Conservation (phyloP, 2,329 filamentous ascomycete genomes). For the Epichloe amarillans region DNA sequence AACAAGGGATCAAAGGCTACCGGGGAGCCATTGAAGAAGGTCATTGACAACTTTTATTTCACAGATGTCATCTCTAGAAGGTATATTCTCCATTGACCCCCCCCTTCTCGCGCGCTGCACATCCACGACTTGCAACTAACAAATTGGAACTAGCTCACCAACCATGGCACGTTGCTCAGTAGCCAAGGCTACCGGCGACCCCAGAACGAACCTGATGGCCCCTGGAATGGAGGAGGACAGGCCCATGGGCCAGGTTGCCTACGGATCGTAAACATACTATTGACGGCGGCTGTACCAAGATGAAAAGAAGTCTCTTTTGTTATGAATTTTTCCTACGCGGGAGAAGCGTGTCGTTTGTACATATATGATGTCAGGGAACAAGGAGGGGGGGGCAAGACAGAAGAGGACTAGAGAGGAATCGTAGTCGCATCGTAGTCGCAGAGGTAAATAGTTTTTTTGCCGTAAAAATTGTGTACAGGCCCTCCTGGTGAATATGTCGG, state of each 20-base stretch:
- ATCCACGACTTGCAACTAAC: not conserved
- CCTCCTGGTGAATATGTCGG: not conserved
- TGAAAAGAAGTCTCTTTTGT: constrained; percentile 20
- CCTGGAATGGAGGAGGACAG: constrained; percentile 51
- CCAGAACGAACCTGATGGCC: constrained; percentile 68
- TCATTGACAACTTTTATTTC: constrained; percentile 95
- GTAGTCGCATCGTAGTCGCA: not conserved
- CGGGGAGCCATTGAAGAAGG: constrained; percentile 64
- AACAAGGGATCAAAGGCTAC: constrained; percentile 77
- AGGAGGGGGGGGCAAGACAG: not conserved
- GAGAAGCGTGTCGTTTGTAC: constrained; percentile 20
- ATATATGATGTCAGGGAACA: constrained; percentile 23
- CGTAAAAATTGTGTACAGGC: not conserved
- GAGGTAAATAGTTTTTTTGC: constrained; percentile 12
- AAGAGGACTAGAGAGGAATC: not conserved
- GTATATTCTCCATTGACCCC: constrained; percentile 37
- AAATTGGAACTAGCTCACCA: constrained; percentile 53
- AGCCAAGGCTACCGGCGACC: constrained; percentile 71
- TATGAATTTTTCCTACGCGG: constrained; percentile 11
- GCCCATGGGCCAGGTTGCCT: constrained; percentile 47
- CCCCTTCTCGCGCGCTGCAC: no score
- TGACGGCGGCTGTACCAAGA: constrained; percentile 21
- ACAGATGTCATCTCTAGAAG: constrained; percentile 95
- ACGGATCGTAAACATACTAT: constrained; percentile 32
- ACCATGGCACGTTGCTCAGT: constrained; percentile 98